These are phyloP conservation scores for Aquilaria malaccensis DNA, from an alignment of 345 rosid genomes.

Conservation along the genomic window DNA sequence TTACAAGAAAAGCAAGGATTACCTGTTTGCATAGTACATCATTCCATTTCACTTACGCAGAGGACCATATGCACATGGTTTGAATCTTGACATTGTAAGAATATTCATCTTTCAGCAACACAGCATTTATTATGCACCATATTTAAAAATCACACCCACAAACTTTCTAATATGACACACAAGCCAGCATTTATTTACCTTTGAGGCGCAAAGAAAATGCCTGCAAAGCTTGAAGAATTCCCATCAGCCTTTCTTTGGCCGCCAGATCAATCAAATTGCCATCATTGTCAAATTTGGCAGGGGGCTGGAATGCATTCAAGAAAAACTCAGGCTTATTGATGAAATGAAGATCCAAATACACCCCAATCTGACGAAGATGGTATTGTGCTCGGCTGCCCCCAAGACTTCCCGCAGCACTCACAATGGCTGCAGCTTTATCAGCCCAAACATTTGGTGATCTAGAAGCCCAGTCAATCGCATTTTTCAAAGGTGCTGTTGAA, in stretches of 20 bases:
- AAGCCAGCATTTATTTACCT: constrained; percentile 20
- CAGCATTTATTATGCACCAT: not conserved
- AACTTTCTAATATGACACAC: not conserved
- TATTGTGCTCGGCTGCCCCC: constrained; percentile 61
- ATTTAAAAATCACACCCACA: not conserved
- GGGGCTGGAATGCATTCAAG: constrained; percentile 65
- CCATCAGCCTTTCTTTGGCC: constrained; percentile 37
- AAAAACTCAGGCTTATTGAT: constrained; percentile 79
- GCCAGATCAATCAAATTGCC: constrained; percentile 59
- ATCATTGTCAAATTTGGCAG: constrained; percentile 62
- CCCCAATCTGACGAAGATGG: constrained; percentile 86
- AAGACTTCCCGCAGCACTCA: constrained; percentile 57
- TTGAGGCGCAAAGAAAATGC: constrained; percentile 49
- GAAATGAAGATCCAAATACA: constrained; percentile 76
- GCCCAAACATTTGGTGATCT: constrained; percentile 71
- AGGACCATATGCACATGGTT: not conserved
- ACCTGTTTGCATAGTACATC: not conserved
- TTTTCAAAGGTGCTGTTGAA: constrained; percentile 67
- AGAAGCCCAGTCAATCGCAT: constrained; percentile 87
- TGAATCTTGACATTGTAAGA: not conserved
- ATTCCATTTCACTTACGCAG: not conserved
- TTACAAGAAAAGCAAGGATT: not conserved
- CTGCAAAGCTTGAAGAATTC: constrained; percentile 53
- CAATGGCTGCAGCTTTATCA: constrained; percentile 75
- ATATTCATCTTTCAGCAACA: not conserved